These are phyloP conservation scores for Trypanosoma scelopori DNA, from an alignment of 208 protist genomes.

Conservation along the genomic window DNA sequence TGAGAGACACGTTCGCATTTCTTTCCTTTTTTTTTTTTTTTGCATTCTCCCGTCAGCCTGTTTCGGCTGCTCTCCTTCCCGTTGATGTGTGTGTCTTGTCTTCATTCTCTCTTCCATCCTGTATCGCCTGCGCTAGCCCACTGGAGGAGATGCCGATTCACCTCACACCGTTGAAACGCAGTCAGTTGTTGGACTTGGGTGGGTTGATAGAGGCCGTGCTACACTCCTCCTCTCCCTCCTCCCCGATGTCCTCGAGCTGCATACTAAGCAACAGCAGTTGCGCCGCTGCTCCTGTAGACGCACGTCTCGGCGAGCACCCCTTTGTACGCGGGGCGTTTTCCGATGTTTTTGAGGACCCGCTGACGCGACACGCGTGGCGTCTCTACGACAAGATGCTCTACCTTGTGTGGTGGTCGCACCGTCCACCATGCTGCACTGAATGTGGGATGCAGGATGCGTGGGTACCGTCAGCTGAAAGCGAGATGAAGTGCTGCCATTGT, in stretches of 20 bases:
- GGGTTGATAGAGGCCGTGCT: conserved; percentile 42
- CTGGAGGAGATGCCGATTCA: conserved; percentile 32
- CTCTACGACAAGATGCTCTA: conserved; percentile 84
- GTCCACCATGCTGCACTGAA: conserved; percentile 45
- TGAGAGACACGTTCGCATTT: not conserved
- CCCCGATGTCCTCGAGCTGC: not conserved
- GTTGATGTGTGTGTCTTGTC: no score
- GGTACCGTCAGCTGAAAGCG: conserved; percentile 59
- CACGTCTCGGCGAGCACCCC: conserved; percentile 33
- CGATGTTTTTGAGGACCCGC: conserved; percentile 64
- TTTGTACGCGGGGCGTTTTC: conserved; percentile 50
- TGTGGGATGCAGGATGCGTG: conserved; percentile 78
- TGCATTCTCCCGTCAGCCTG: not conserved
- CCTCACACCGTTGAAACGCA: conserved; percentile 65
- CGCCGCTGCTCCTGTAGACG: not conserved
- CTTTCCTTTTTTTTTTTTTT: not conserved
- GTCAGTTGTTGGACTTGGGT: conserved; percentile 69
- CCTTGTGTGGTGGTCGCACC: conserved; percentile 80
- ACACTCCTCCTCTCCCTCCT: conserved; percentile 11
- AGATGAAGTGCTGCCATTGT: conserved; percentile 69
- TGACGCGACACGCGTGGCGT: conserved; percentile 48
- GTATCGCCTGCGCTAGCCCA: no score
- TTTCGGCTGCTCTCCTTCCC: no score
- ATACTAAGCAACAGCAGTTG: not conserved
- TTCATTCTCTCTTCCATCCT: no score